Percentiles rank a stretch among this genome's conserved stretches.
These are phyloP conservation scores for Exophiala mesophila DNA, from an alignment of 2,329 filamentous ascomycete genomes.

Conservation along the genomic window DNA sequence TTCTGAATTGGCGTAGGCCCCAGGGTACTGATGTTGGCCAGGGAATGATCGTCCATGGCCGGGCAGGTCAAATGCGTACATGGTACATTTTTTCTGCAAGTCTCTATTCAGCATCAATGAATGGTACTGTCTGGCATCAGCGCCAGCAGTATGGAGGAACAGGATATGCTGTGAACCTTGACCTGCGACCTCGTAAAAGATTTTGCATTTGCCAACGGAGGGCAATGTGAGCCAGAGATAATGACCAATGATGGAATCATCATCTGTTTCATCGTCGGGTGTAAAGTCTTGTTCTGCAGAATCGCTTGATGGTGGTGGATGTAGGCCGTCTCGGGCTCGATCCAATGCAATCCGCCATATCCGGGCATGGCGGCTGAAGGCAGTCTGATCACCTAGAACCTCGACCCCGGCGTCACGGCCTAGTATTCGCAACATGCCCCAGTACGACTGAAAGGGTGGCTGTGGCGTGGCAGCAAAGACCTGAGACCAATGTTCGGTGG, in stretches of 20 bases:
- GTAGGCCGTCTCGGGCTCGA: slow-evolving; percentile 9
- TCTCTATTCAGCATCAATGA: slow-evolving; percentile 17
- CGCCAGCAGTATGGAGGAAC: slow-evolving; percentile 21
- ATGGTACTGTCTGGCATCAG: slow-evolving; percentile 20
- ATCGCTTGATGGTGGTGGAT: neutral
- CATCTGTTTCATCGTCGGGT: slow-evolving; percentile 15
- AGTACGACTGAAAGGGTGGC: slow-evolving; percentile 21
- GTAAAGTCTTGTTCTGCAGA: neutral
- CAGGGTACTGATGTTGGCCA: slow-evolving; percentile 12
- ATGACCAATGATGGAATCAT: slow-evolving; percentile 18
- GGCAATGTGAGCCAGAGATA: slow-evolving; percentile 18
- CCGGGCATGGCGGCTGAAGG: slow-evolving; percentile 13
- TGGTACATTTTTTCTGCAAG: slow-evolving; percentile 13
- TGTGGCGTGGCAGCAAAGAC: slow-evolving; percentile 12
- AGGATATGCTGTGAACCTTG: slow-evolving; percentile 12
- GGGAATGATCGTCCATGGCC: slow-evolving; percentile 22
- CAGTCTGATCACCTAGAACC: slow-evolving; percentile 10
- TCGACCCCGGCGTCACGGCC: slow-evolving; percentile 14
- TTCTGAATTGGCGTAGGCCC: slow-evolving; percentile 17
- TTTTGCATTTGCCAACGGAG: slow-evolving; percentile 18
- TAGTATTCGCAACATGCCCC: slow-evolving; percentile 22
- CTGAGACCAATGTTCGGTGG: slow-evolving; percentile 14
- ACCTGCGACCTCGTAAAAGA: slow-evolving; percentile 21
- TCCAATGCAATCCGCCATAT: slow-evolving; percentile 17
- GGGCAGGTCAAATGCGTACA: slow-evolving; percentile 23